Base-by-base conservation (phyloP, 805 yeast species). In the Candida michaelii region DNA sequence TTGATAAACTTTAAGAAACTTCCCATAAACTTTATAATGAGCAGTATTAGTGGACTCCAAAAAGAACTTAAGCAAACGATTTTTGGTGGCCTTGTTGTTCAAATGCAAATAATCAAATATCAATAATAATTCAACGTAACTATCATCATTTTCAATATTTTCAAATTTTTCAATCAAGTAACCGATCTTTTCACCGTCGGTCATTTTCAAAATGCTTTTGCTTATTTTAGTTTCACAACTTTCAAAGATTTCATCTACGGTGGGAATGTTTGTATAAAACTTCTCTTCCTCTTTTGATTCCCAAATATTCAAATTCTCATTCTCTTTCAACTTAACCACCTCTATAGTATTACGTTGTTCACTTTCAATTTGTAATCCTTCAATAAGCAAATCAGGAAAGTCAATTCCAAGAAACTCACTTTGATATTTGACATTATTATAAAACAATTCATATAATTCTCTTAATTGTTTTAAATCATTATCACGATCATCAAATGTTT, bases 11-110 rank as follows among this genome's bases (percentile, higher is more conserved):
- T 83, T 83, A 19, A 89, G 61, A 56, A 89, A 85, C 41, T 95
- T 71, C 0, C 85, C 78, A 58, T 77, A 83, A 35, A 74, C 67
- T 44, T 65, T 73, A 21, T 75, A 61, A 46, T 68, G 71, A 27
- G 71, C 64, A 50, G 76, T 56, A 45, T 77, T 76, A 34, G 67
- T 59, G 36, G 73, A 65, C 16, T 76, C 78, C 5, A 71, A 62
- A 42, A 87, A 75, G 54, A 79, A 79, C 40, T 73, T 76, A 37
- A 78, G 54, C 6, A 89, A 55, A 49, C 88, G 69, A 48, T 79
- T 76, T 36, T 73, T 75, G 0, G 95, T 80, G 0, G 93, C 89
- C 58, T 83, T 87, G 54, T 85, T 86, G 55, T 83, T 77, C 17
- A 88, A 60, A 19, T 71, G 62, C n/a, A 60, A 49, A 3, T 47